Evolutionary conservation across 495 filamentous ascomycete genomes (phyloP).

Genomic region (Collariella sp.): DNA sequence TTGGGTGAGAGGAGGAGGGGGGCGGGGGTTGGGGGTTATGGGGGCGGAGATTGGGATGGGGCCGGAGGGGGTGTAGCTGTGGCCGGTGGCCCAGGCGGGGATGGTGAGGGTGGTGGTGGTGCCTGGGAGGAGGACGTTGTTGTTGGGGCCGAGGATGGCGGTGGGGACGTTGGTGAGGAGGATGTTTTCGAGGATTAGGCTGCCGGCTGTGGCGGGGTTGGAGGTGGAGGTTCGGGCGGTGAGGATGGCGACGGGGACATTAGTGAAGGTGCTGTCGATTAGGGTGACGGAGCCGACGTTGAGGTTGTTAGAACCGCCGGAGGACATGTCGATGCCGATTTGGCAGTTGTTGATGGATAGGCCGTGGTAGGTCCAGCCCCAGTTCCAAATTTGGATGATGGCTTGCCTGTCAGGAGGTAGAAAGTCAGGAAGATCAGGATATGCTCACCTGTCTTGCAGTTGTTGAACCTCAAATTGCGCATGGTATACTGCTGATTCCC

Average conservation of each 20-base stretch:
- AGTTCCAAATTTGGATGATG: slow-evolving; percentile 47
- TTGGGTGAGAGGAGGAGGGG: slow-evolving; percentile 32
- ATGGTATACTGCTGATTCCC: slow-evolving; percentile 81
- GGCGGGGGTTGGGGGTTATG: slow-evolving; percentile 34
- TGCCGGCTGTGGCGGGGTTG: slow-evolving; percentile 41
- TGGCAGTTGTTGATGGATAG: slow-evolving; percentile 59
- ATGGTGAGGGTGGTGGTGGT: slow-evolving; percentile 47
- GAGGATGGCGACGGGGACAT: slow-evolving; percentile 58
- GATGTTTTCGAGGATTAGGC: slow-evolving; percentile 59
- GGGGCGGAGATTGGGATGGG: slow-evolving; percentile 25
- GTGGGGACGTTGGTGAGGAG: slow-evolving; percentile 50
- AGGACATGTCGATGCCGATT: slow-evolving; percentile 66
- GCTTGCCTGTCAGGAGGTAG: slow-evolving; percentile 29
- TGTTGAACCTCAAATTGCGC: slow-evolving; percentile 59
- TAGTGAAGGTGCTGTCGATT: slow-evolving; percentile 66
- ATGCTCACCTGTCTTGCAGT: slow-evolving; percentile 45
- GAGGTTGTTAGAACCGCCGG: slow-evolving; percentile 37
- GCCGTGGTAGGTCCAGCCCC: slow-evolving; percentile 50
- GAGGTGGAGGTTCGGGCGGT: slow-evolving; percentile 52
- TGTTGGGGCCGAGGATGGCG: slow-evolving; percentile 48
- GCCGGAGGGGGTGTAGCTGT: slow-evolving; percentile 36
- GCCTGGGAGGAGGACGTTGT: slow-evolving; percentile 52
- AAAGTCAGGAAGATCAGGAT: slow-evolving; percentile 40
- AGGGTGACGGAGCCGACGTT: slow-evolving; percentile 49
- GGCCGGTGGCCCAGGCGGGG: slow-evolving; percentile 39